Base-by-base conservation (phyloP, 2,329 filamentous ascomycete genomes). In the Aspergillus arachidicola region DNA sequence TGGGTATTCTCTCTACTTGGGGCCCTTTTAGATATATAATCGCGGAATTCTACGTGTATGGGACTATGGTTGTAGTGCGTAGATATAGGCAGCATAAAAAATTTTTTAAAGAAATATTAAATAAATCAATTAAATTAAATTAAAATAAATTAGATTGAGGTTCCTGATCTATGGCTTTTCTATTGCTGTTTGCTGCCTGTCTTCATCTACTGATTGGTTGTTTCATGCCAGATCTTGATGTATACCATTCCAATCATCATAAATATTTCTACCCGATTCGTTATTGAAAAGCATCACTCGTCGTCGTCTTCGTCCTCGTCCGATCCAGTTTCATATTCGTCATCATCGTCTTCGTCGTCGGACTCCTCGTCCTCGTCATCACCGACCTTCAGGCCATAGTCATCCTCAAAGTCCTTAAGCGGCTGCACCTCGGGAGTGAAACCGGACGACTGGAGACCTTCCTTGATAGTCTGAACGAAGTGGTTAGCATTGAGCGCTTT, bases 331-430 rank as follows among this genome's bases (percentile, higher is more conserved):
- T 85, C 83, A 0, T 80, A 77, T 12, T 78, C 79, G 7, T 80
- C 78, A 0, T 81, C 80, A 4, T 80, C 78, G 1, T 81, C 80
- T 0, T 80, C 80, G 1, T 83, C 85, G 0, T 86, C 86, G 0
- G 85, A 83, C 0, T 84, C 83, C 0, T 86, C 86, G 2, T 87
- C 87, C 4, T 87, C 86, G 0, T 84, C 87, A 3, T 85, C 86
- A 2, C 82, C 83, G 2, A 84, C 84, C 75, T 91, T 85, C 54
- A 97, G 80, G 0, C 94, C 94, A 75, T 98, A 98, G 72, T 93
- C 92, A 67, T 97, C 92, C 76, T 96, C 88, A 77, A 96, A 98
- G 71, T 91, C 86, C 48, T 89, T 87, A 57, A 98, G 83, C 32
- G 89, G 84, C 73, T 89, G 89, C 45, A 91, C 85, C 73, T 92